phyloP scores from a whole-genome alignment of 805 yeast genomes.

The Hanseniaspora taiwanica region DNA sequence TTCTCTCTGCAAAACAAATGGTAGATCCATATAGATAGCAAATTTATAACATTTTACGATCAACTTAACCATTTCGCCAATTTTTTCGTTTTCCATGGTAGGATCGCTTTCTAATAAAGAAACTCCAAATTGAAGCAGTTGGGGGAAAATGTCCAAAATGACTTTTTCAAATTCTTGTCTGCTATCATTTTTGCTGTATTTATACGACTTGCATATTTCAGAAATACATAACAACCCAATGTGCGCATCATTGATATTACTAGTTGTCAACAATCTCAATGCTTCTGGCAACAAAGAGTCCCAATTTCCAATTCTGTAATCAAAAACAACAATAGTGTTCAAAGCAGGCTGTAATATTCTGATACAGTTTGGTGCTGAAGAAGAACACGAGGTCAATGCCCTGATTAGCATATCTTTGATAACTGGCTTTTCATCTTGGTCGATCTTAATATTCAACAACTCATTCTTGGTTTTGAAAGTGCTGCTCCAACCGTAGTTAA shows the following conservation, averaged over 20 bases:
- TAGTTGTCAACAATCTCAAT: constrained; percentile 30
- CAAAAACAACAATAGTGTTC: constrained; percentile 35
- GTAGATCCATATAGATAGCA: constrained; percentile 59
- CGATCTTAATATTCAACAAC: constrained; percentile 28
- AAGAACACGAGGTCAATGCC: constrained; percentile 39
- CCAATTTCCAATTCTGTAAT: constrained; percentile 40
- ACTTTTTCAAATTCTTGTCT: constrained; percentile 42
- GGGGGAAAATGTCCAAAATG: constrained; percentile 47
- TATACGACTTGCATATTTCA: constrained; percentile 55
- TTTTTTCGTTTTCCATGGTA: constrained; percentile 22
- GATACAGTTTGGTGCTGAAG: constrained; percentile 26
- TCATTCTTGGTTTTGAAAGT: constrained; percentile 15
- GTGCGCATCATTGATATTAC: constrained; percentile 33
- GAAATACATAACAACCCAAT: constrained; percentile 60
- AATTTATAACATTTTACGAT: constrained; percentile 68
- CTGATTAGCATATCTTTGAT: constrained; percentile 58
- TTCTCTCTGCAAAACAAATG: constrained; percentile 44
- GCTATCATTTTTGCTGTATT: constrained; percentile 53
- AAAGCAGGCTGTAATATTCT: constrained; percentile 39
- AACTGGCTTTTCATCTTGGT: constrained; percentile 58
- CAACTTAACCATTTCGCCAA: constrained; percentile 63
- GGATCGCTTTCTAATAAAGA: constrained; percentile 29
- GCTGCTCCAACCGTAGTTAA: constrained; percentile 48
- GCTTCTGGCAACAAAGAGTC: constrained; percentile 36
- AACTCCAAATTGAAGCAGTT: constrained; percentile 52